Percentiles rank a stretch among this genome's conserved stretches.
phyloP scores from a whole-genome alignment of 805 yeast species.

The Saccharomycopsis schoenii region DNA sequence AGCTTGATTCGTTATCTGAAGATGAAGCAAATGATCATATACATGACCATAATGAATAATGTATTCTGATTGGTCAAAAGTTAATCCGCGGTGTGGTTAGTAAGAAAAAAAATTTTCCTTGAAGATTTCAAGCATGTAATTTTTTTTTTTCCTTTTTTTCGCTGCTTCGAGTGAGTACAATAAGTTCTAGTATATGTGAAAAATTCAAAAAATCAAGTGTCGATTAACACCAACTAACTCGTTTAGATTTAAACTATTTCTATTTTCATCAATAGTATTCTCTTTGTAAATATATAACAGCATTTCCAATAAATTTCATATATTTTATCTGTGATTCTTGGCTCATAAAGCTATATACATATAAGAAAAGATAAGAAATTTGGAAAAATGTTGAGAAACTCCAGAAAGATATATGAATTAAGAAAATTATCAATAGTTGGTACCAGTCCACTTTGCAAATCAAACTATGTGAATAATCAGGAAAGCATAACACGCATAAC shows the following conservation, averaged over 20 bases:
- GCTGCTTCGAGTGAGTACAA: background rate
- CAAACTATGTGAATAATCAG: background rate
- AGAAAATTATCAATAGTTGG: background rate
- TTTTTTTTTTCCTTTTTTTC: background rate
- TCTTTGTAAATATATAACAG: background rate
- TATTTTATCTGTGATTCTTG: background rate
- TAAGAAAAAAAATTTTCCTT: background rate
- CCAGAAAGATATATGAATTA: background rate
- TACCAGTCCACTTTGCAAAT: background rate
- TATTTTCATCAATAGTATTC: background rate
- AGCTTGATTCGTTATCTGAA: conserved; percentile 10
- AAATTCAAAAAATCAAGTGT: too few relatives aligned
- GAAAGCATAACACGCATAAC: background rate
- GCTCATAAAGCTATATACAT: background rate
- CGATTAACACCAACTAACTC: too few relatives aligned
- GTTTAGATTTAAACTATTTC: too few relatives aligned
- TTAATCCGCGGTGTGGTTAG: background rate
- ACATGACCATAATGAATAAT: background rate
- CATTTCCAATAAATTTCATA: background rate
- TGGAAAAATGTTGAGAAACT: background rate
- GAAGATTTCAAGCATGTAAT: background rate
- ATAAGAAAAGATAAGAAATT: background rate
- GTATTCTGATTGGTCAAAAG: conserved; percentile 3
- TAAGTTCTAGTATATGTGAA: background rate
- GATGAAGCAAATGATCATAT: background rate